Conservation (phyloP, 73 alveolate genomes). For the Tetrahymena borealis region DNA sequence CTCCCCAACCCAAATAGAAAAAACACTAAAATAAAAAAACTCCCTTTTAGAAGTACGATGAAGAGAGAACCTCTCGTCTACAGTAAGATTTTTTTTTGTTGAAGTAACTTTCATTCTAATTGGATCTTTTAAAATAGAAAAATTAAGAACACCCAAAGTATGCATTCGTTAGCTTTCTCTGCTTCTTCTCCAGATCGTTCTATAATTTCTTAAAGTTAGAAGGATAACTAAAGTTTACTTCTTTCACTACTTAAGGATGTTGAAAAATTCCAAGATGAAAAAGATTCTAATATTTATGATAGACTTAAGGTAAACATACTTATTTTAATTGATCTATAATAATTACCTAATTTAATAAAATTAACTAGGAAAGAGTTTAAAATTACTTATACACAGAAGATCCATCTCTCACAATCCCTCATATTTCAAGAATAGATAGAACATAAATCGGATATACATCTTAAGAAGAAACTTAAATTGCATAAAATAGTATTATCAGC, state of each 20-base stretch:
- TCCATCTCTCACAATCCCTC: background rate
- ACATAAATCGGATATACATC: background rate
- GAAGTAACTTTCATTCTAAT: background rate
- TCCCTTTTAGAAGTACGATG: background rate
- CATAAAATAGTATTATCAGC: background rate
- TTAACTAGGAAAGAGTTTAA: background rate
- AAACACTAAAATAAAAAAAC: background rate
- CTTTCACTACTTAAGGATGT: background rate
- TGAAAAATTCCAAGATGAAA: background rate
- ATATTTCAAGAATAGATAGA: background rate
- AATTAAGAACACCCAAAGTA: background rate
- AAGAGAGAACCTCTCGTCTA: background rate
- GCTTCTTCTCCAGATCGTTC: background rate
- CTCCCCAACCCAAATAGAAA: background rate
- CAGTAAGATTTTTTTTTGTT: background rate
- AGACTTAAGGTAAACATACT: background rate
- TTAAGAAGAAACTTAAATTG: background rate
- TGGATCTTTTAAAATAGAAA: background rate
- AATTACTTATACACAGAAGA: background rate
- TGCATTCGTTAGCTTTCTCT: background rate
- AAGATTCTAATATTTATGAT: background rate
- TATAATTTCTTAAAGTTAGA: background rate
- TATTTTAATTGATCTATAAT: background rate
- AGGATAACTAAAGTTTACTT: background rate
- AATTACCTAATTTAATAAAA: background rate